Conservation (phyloP, 768 basidiomycete genomes). For the Macrocybe gigantea region DNA sequence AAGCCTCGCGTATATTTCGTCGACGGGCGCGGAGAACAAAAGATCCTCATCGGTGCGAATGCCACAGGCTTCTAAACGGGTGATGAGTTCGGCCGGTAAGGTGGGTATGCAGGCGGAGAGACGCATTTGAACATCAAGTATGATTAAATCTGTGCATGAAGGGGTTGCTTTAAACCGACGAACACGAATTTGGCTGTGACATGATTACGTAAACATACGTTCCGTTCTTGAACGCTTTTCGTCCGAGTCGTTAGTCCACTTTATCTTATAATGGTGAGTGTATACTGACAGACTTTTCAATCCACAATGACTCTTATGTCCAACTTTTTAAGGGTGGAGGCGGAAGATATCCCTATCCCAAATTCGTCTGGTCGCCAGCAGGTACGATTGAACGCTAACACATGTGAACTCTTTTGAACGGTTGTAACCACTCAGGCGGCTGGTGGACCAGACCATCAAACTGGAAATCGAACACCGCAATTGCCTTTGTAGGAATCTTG, state of each 20-base stretch:
- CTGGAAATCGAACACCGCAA: constrained; percentile 82
- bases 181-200: not conserved
- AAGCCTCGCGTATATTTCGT: constrained; percentile 46
- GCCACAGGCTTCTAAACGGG: constrained; percentile 38
- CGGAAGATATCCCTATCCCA: constrained; percentile 86
- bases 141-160: not conserved
- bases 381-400: constrained; percentile 38
- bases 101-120: constrained; percentile 29
- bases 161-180: no score
- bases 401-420: not conserved
- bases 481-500: constrained; percentile 64
- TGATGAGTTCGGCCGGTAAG: constrained; percentile 39
- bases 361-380: constrained; percentile 92
- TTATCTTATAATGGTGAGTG: constrained; percentile 7
- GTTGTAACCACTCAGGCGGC: constrained; percentile 51
- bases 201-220: constrained; percentile 5
- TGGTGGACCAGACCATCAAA: constrained; percentile 94
- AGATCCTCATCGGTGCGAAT: constrained; percentile 56
- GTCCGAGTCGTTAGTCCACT: constrained; percentile 6
- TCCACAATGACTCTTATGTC: not conserved
- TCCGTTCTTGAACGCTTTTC: constrained; percentile 2
- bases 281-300: not conserved
- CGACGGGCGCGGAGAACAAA: constrained; percentile 39
- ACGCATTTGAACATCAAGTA: constrained; percentile 26
- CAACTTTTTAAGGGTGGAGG: constrained; percentile 64